Base-by-base conservation (phyloP, 2,329 filamentous ascomycete species). In the Helicocarpus griseus region DNA sequence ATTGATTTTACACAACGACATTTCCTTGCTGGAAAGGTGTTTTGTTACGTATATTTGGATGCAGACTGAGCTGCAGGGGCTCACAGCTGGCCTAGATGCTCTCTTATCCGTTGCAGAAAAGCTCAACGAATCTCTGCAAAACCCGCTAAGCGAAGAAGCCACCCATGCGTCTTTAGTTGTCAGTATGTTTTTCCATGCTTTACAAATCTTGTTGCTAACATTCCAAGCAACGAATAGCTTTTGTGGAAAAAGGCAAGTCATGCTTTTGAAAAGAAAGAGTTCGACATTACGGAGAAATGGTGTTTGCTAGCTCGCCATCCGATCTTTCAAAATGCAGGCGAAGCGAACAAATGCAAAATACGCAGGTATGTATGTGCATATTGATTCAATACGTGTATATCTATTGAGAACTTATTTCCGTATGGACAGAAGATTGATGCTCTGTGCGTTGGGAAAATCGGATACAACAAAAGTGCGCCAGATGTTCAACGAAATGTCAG, bases 181-280 rank as follows among this genome's bases (percentile, higher is more conserved):
- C 56, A 54, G 63, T 55, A 11, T 41, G 3, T 29, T 50, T 6
- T 50, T 36, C 17, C 19, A 45, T 47, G 35, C 36, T 47, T n/a
- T 39, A 24, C 21, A 44, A 48, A 54, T 9, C 41, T 21, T 35
- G 26, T 11, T 4, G 21, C 31, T 47, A 33, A 56, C 50, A 51
- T 50, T 13, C 4, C 7, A 45, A 40, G 38, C 11, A 22, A 14
- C 7, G 26, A 31, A 21, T 52, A 91, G 86, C 66, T 95, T 3
- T 69, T 95, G 3, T 96, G 89, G 89, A 93, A 89, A 67, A 79
- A 77, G 24, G 73, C 87, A n/a, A 85, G 89, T 49, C 67, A 73
- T 1, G 72, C 73, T 13, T 81, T 79, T 55, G 69, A 68, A 1
- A 73, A 78, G 29, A 71, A 75, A 1, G 69, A 80, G 14, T 78